A percentile compares a stretch with the other conserved stretches of the same genome.
phyloP scores from a whole-genome alignment of 116 monocot species.

The Phalaenopsis hybrid region DNA sequence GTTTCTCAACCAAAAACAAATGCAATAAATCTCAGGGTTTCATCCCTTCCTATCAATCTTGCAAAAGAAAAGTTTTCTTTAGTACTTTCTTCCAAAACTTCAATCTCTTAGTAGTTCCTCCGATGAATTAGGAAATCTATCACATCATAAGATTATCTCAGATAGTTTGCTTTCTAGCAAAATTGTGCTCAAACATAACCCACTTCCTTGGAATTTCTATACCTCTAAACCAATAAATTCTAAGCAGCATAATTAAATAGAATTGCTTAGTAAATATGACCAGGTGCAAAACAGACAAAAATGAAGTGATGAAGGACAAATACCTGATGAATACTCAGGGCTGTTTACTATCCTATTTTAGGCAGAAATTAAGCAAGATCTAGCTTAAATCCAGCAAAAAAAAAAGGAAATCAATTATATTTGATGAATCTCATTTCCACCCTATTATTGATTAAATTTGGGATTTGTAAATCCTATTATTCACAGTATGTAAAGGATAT shows the following conservation, averaged over 20 bases:
- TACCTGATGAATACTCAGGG: neutral
- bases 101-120: constrained; percentile 1
- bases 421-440: too few species aligned
- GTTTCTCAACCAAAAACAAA: neutral
- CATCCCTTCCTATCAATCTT: neutral
- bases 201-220: neutral
- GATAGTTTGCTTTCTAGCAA: neutral
- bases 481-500: too few species aligned
- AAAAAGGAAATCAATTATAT: too few species aligned
- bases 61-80: neutral
- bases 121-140: neutral
- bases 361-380: too few species aligned
- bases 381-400: too few species aligned
- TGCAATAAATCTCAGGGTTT: neutral
- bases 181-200: neutral
- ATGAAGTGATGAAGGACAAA: neutral
- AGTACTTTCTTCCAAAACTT: neutral
- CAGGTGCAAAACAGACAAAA: neutral
- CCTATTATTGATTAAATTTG: too few species aligned
- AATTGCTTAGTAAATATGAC: neutral
- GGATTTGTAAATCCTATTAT: too few species aligned
- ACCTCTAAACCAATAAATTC: neutral
- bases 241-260: neutral
- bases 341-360: too few species aligned
- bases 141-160: constrained; percentile 1